Evolutionary conservation across 805 yeast species (phyloP), one percentile per base, ranked within the genome.

Genomic region (Phaffomyces thermotolerans): DNA sequence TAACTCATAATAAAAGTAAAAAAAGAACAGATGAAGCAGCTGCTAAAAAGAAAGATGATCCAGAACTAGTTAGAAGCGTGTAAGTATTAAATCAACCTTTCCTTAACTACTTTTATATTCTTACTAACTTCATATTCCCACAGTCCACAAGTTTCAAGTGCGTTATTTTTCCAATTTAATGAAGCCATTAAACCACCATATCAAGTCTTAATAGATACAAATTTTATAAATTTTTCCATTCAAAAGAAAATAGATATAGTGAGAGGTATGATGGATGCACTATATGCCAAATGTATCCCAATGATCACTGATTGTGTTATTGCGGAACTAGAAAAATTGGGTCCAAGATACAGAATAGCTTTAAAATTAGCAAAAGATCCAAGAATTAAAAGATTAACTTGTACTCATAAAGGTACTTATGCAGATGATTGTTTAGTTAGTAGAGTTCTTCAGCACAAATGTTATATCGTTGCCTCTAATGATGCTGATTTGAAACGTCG

Each of bases 361-460:
- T 72, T 93, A 52, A 80, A 84, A 46, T 69, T 93, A 58, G 99
- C 99, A 20, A 84, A 86, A 53, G 99, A 93, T 61, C 96, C 97
- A 36, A 73, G 98, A 56, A 83, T 93, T 32, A 76, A 86, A 54
- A 74, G 97, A 48, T 71, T 93, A 39, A 86, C 81, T 36, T 93
- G 99, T 59, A 72, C 91, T 10, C 99, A 93, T 59, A 85, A 84
- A 54, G 99, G 99, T 27, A 91, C 96, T 0, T 93, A 93, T 70
- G 99, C 99, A 25, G 99, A 93, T 78, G 99, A 93, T 65, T 93
- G 99, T 64, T 62, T 93, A 8, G 98, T 93, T 15, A 81, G 84
- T 61, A 74, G 99, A 54, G 95, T 93, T 7, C 75, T 91, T 63
- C 97, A 91, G 59, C 98, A 93, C 67, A 93, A 93, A 62, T 93